Base-by-base conservation (phyloP, 2,329 filamentous ascomycete species). In the Botrytis sinoallii region DNA sequence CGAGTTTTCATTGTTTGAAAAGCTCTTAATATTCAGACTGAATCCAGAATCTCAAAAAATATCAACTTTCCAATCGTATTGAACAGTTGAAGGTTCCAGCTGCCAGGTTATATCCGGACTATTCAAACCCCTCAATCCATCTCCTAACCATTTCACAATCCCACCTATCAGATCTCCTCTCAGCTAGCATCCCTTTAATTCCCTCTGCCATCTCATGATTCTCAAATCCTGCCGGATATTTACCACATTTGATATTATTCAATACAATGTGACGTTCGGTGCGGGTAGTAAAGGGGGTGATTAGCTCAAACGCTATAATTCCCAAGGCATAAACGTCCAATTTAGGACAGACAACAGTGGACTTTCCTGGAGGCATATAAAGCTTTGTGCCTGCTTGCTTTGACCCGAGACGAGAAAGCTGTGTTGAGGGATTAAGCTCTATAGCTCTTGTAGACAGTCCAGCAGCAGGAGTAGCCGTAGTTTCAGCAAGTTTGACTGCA, bases 251-350 rank as follows among this genome's bases (percentile, higher is more conserved):
- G 42, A 87, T 74, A 20, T 82, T 79, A 20, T 79, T 81, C 20
- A 87, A 75, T 0, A 85, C 83, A 35, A 83, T 74, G 65, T 83
- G 81, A 22, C 86, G 83, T 75, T 87, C 86, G 78, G 85, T 84
- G 63, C 82, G 84, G 0, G 86, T 88, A 57, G 81, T 82, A 70
- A 92, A 88, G 8, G 81, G 83, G 75, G 86, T 87, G 0, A 91
- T 77, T 64, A 92, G 83, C 79, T 92, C 90, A 61, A 91, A 88
- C 0, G 88, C 82, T 44, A 91, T 87, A 18, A 91, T 85, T 0
- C 89, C 90, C 1, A 91, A 82, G 0, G 89, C 86, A 77, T 87
- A 91, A 0, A 91, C 83, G 75, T 92, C 90, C 2, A 90, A 80
- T 71, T 87, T 88, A 73, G 86, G 85, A 77, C 84, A 86, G 59